Percentiles rank a stretch among this genome's conserved stretches.
These are phyloP conservation scores for Globisporangium abappressorium DNA, from an alignment of 352 stramenopile species.

Conservation along the genomic window DNA sequence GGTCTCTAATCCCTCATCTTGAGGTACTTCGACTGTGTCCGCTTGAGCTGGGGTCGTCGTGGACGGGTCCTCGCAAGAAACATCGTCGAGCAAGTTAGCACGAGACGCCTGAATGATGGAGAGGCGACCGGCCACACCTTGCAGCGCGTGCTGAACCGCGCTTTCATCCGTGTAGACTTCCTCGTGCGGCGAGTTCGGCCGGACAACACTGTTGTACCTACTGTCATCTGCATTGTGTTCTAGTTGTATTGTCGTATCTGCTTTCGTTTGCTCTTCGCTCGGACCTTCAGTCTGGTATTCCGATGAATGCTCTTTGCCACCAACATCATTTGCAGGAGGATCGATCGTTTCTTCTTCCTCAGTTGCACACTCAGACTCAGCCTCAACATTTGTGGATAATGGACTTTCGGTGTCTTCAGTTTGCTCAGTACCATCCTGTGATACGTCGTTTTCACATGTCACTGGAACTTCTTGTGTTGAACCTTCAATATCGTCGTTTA, in stretches of 20 bases:
- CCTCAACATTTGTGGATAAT: not conserved
- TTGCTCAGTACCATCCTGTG: not conserved
- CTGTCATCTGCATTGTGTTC: not conserved
- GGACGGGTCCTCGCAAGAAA: not conserved
- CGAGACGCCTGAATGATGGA: not conserved
- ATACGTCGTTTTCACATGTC: not conserved
- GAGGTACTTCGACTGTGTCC: not conserved
- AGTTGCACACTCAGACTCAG: not conserved
- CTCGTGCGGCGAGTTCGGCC: conserved; percentile 10
- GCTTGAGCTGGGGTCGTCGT: not conserved
- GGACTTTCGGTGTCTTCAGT: not conserved
- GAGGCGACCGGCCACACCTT: not conserved
- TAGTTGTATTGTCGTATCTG: not conserved
- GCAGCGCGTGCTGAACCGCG: not conserved
- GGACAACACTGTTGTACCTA: not conserved
- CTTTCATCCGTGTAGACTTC: conserved; percentile 7
- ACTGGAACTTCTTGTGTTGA: not conserved
- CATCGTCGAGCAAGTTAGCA: not conserved
- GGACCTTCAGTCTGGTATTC: not conserved
- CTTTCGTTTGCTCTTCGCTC: not conserved
- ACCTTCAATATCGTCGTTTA: not conserved
- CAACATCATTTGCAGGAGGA: not conserved
- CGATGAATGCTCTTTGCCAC: not conserved
- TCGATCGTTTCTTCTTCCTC: not conserved
- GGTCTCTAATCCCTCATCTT: not conserved